Conservation (phyloP, 2,329 filamentous ascomycete species). For the Aspergillus eucalypticola region DNA sequence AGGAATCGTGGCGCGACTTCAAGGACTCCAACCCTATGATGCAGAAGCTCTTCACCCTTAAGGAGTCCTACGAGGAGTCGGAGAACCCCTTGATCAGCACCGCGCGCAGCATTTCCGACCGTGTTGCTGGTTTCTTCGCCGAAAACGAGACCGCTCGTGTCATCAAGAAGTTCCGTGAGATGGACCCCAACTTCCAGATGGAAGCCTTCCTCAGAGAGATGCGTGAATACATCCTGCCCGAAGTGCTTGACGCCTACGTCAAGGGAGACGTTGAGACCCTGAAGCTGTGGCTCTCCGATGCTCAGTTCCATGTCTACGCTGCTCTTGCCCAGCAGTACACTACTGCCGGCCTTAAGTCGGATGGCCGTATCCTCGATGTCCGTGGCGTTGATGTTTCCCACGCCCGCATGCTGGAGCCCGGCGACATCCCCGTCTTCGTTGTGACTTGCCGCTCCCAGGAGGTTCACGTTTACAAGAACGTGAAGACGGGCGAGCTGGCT, state of each 20-base stretch:
- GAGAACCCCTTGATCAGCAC: slow-evolving; percentile 95
- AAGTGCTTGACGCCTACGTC: slow-evolving; percentile 96
- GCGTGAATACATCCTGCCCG: slow-evolving; percentile 95
- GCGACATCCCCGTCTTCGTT: slow-evolving; percentile 80
- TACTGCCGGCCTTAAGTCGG: slow-evolving; percentile 86
- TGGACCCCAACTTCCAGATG: slow-evolving; percentile 92
- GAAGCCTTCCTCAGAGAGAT: slow-evolving; percentile 94
- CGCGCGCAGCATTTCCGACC: slow-evolving; percentile 89
- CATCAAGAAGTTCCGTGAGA: slow-evolving; percentile 95
- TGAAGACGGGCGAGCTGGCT: slow-evolving; percentile 83
- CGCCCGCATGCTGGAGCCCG: slow-evolving; percentile 50
- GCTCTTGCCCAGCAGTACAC: slow-evolving; percentile 97
- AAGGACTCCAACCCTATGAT: slow-evolving; percentile 85
- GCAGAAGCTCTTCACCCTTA: slow-evolving; percentile 83
- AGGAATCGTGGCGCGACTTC: slow-evolving; percentile 97
- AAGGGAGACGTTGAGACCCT: slow-evolving; percentile 90
- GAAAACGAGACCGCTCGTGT: slow-evolving; percentile 98
- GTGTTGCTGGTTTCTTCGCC: slow-evolving; percentile 91
- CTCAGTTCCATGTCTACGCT: slow-evolving; percentile 94
- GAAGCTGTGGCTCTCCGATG: slow-evolving; percentile 92
- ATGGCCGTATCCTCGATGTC: slow-evolving; percentile 93
- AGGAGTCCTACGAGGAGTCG: slow-evolving; percentile 88
- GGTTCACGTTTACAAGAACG: slow-evolving; percentile 93
- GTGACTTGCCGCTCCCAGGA: slow-evolving; percentile 96
- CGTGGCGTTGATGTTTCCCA: slow-evolving; percentile 76